Evolutionary conservation across 78 protist species (phyloP).

Genomic region (Dictyostelium discoideum): dicty_2.7 NC_007088.5:8395001-8395500

Average conservation of each 20-base stretch:
- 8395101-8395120: neutral
- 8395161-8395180: neutral
- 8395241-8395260: neutral
- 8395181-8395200: neutral
- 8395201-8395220: neutral
- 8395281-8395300: neutral
- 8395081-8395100: neutral
- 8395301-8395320: too few species aligned
- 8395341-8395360: too few species aligned
- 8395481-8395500: too few species aligned
- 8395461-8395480: too few species aligned
- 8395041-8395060: neutral
- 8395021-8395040: neutral
- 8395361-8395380: too few species aligned
- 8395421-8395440: too few species aligned
- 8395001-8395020: neutral
- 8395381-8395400: too few species aligned
- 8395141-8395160: neutral
- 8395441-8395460: too few species aligned
- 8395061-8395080: conserved; percentile 30
- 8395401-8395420: too few species aligned
- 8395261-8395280: neutral
- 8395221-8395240: neutral
- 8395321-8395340: too few species aligned
- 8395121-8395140: neutral